Percentiles rank a stretch among this genome's conserved stretches.
phyloP scores from a whole-genome alignment of 2,329 filamentous ascomycete species.

The Phialophora macrospora region DNA sequence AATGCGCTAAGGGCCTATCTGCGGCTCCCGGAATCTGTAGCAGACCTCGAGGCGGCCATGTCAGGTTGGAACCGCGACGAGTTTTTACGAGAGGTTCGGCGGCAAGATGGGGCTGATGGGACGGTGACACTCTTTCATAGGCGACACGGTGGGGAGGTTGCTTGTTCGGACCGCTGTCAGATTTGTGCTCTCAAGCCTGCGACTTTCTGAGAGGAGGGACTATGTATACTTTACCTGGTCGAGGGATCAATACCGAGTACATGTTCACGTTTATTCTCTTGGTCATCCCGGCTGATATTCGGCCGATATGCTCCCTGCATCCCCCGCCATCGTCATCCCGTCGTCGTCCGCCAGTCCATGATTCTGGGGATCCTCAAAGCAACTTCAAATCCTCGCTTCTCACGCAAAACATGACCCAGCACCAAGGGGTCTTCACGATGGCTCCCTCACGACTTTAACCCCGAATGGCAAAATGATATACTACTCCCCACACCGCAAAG shows the following conservation, averaged over 20 bases:
- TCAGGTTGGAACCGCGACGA: slow-evolving; percentile 11
- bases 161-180: slow-evolving; percentile 20
- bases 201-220: slow-evolving; percentile 10
- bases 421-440: not conserved
- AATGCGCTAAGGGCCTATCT: slow-evolving; percentile 19
- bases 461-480: slow-evolving; percentile 22
- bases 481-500: slow-evolving; percentile 26
- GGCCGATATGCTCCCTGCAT: too few relatives aligned
- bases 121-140: not conserved
- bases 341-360: not conserved
- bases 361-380: not conserved
- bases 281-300: not conserved
- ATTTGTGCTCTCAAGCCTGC: slow-evolving; percentile 24
- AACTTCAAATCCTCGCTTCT: too few relatives aligned
- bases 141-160: not conserved
- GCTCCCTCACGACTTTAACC: not conserved
- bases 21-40: slow-evolving; percentile 13
- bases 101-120: not conserved
- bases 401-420: too few relatives aligned
- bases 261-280: not conserved
- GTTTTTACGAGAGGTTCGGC: slow-evolving; percentile 11
- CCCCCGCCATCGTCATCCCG: not conserved
- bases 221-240: not conserved
- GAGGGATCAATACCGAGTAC: not conserved
- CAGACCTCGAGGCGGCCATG: slow-evolving; percentile 11